Percentiles rank a stretch among this genome's conserved stretches.
These are phyloP conservation scores for Solanum infundibuliforme DNA, from an alignment of 257 asterid species.

Conservation along the genomic window DNA sequence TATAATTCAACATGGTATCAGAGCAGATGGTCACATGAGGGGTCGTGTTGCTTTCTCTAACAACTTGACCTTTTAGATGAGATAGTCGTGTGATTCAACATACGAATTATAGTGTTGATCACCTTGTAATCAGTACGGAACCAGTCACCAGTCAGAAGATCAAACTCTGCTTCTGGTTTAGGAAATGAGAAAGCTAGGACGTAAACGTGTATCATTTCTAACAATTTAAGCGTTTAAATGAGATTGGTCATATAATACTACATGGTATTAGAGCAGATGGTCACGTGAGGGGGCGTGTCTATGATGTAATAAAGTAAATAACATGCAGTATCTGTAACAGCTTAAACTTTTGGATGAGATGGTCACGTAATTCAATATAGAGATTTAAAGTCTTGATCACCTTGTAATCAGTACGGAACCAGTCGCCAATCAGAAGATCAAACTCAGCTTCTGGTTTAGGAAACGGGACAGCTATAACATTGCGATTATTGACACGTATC, in stretches of 20 bases:
- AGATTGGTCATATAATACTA: background rate
- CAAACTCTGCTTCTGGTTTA: constrained; percentile 51
- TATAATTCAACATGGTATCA: background rate
- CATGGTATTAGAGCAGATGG: background rate
- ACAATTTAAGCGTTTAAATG: background rate
- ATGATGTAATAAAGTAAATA: background rate
- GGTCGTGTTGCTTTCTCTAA: background rate
- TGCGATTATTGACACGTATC: constrained; percentile 47
- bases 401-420: constrained; percentile 25
- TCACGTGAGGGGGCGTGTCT: background rate
- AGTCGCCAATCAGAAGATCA: constrained; percentile 54
- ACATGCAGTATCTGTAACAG: background rate
- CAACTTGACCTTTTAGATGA: background rate
- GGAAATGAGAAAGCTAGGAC: constrained; percentile 39
- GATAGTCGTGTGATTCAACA: background rate
- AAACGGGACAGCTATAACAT: constrained; percentile 39
- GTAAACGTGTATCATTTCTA: background rate
- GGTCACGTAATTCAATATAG: background rate
- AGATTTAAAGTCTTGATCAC: background rate
- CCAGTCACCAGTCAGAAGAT: constrained; percentile 54
- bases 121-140: constrained; percentile 22
- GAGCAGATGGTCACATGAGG: background rate
- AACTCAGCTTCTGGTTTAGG: constrained; percentile 48
- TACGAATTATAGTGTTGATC: background rate
- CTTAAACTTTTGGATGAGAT: background rate